These are phyloP conservation scores for Trichoderma guizhouense DNA, from an alignment of 2,329 filamentous ascomycete genomes.

Conservation along the genomic window DNA sequence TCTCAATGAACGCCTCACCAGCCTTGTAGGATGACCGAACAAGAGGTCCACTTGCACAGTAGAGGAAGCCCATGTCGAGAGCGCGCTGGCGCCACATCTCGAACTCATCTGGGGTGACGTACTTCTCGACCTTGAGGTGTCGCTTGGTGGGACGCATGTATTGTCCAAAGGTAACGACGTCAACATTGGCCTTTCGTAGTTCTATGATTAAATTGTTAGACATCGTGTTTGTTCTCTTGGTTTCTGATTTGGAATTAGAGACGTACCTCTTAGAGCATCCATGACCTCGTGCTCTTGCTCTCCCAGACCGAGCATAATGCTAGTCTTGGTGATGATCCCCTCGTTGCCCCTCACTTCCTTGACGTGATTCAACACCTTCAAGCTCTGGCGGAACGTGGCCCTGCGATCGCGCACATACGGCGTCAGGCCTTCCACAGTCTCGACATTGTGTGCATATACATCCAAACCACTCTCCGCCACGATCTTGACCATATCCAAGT, in stretches of 20 bases:
- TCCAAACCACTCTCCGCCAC: conserved; percentile 88
- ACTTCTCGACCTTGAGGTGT: conserved; percentile 95
- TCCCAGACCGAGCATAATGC: conserved; percentile 91
- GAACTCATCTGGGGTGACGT: conserved; percentile 87
- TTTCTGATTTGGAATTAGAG: background rate
- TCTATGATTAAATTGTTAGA: conserved; percentile 43
- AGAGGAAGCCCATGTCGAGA: conserved; percentile 92
- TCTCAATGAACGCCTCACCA: conserved; percentile 97
- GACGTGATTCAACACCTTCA: conserved; percentile 74
- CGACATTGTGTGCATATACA: conserved; percentile 95
- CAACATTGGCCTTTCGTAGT: conserved; percentile 75
- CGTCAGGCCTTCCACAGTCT: conserved; percentile 88
- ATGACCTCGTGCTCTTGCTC: conserved; percentile 86
- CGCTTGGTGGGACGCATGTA: conserved; percentile 99
- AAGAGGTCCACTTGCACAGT: conserved; percentile 89
- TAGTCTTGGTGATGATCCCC: conserved; percentile 94
- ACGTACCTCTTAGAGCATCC: conserved; percentile 67
- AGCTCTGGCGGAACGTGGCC: conserved; percentile 82
- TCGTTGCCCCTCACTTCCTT: conserved; percentile 68
- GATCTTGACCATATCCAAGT: conserved; percentile 79
- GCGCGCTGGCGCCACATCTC: conserved; percentile 88
- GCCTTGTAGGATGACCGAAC: conserved; percentile 97
- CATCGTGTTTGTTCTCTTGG: no score
- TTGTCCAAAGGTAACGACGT: conserved; percentile 98
- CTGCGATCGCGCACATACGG: conserved; percentile 86